These are phyloP conservation scores for Teratosphaeriaceae sp. DNA, from an alignment of 2,329 filamentous ascomycete species.

Conservation along the genomic window DNA sequence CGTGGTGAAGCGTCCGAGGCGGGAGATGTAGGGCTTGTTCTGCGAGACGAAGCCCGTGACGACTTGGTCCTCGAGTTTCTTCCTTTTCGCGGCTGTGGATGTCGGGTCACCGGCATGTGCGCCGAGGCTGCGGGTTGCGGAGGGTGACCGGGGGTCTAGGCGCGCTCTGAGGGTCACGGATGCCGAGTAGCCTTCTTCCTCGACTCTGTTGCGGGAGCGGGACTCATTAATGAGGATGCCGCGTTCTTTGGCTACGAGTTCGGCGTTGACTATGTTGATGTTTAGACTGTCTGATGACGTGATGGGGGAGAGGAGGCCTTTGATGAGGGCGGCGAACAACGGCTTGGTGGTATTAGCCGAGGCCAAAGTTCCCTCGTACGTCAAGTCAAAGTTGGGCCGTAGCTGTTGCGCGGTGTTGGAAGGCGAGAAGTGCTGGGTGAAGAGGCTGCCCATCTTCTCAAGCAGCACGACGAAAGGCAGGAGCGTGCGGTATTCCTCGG, in stretches of 20 bases:
- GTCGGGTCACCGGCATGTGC: slow-evolving; percentile 8
- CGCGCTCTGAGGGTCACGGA: slow-evolving; percentile 62
- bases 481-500: slow-evolving; percentile 70
- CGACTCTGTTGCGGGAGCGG: slow-evolving; percentile 53
- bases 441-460: slow-evolving; percentile 72
- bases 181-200: slow-evolving; percentile 60
- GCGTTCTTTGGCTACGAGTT: slow-evolving; percentile 67
- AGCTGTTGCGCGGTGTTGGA: slow-evolving; percentile 35
- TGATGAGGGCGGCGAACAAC: slow-evolving; percentile 70
- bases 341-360: slow-evolving; percentile 68
- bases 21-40: slow-evolving; percentile 60
- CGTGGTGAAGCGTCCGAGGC: slow-evolving; percentile 66
- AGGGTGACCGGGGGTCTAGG: slow-evolving; percentile 25
- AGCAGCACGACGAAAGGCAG: slow-evolving; percentile 70
- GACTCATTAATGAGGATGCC: slow-evolving; percentile 73
- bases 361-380: slow-evolving; percentile 70
- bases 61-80: slow-evolving; percentile 40
- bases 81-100: slow-evolving; percentile 3
- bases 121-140: slow-evolving; percentile 15
- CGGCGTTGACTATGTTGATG: slow-evolving; percentile 79
- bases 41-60: slow-evolving; percentile 62
- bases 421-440: slow-evolving; percentile 65
- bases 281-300: slow-evolving; percentile 65
- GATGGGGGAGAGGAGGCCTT: slow-evolving; percentile 65
- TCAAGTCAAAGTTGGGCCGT: slow-evolving; percentile 65